These are phyloP conservation scores for Bocquillonia castaneifolia DNA, from an alignment of 441 rosid genomes.

Conservation along the genomic window DNA sequence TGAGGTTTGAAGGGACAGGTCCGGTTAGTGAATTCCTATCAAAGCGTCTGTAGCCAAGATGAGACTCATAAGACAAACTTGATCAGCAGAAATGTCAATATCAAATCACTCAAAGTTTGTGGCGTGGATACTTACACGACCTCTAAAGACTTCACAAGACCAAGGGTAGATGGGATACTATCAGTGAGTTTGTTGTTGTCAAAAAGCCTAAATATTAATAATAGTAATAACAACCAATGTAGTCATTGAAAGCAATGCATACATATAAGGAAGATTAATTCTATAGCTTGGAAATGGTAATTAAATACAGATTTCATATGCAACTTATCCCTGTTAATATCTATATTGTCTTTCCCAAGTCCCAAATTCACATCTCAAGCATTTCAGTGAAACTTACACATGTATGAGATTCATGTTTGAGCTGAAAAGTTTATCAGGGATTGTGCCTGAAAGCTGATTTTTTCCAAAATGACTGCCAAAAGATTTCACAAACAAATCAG, in stretches of 20 bases:
- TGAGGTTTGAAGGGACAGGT: slow-evolving; percentile 45
- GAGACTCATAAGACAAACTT: slow-evolving; percentile 6
- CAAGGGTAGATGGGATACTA: slow-evolving; percentile 52
- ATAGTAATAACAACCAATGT: not conserved
- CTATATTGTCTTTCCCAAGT: not conserved
- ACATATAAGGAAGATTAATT: too few relatives aligned
- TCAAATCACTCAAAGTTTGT: slow-evolving; percentile 5
- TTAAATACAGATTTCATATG: not conserved
- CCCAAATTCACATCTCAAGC: not conserved
- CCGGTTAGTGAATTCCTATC: slow-evolving; percentile 55
- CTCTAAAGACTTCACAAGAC: slow-evolving; percentile 46
- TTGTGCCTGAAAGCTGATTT: slow-evolving; percentile 53
- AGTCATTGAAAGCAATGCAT: too few relatives aligned
- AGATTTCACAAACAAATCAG: not conserved
- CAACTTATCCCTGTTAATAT: not conserved
- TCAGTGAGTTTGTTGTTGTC: slow-evolving; percentile 57
- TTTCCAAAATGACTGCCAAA: slow-evolving; percentile 57
- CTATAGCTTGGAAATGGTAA: not conserved
- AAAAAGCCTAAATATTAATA: slow-evolving; percentile 45
- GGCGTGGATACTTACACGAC: slow-evolving; percentile 57
- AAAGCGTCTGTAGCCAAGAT: slow-evolving; percentile 48
- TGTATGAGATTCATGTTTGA: slow-evolving; percentile 55
- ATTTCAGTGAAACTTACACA: slow-evolving; percentile 44
- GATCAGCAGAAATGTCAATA: not conserved
- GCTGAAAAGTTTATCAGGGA: slow-evolving; percentile 58